These are phyloP conservation scores for Spathaspora hagerdaliae DNA, from an alignment of 805 yeast genomes.

Conservation along the genomic window DNA sequence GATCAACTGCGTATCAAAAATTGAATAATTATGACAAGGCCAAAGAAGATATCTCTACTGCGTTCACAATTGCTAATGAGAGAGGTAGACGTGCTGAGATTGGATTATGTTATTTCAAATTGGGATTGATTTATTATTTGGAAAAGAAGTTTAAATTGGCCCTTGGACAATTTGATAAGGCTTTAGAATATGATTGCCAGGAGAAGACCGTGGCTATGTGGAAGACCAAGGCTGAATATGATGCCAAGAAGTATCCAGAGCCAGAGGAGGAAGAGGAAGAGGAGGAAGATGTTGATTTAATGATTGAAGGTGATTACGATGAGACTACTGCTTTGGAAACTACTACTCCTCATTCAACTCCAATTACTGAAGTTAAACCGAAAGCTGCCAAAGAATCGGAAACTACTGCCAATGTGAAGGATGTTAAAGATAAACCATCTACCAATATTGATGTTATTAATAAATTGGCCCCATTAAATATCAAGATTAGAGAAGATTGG, in stretches of 20 bases:
- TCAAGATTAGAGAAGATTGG: slow-evolving; percentile 39
- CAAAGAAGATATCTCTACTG: slow-evolving; percentile 40
- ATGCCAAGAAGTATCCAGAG: slow-evolving; percentile 21
- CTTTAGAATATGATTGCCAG: slow-evolving; percentile 38
- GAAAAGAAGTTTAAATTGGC: slow-evolving; percentile 41
- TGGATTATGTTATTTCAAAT: slow-evolving; percentile 45
- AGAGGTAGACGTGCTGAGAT: slow-evolving; percentile 45
- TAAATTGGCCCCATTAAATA: slow-evolving; percentile 35
- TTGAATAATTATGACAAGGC: slow-evolving; percentile 46
- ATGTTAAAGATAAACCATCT: background rate
- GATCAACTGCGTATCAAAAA: slow-evolving; percentile 49
- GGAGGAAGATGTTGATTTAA: background rate
- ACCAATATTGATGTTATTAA: slow-evolving; percentile 31
- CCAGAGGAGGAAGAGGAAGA: slow-evolving; percentile 8
- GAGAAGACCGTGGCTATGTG: slow-evolving; percentile 49
- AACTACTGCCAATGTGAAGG: background rate
- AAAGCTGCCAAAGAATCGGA: background rate
- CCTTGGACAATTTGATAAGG: slow-evolving; percentile 35
- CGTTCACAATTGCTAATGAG: slow-evolving; percentile 42
- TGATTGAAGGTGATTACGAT: background rate
- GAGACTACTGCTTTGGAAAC: background rate
- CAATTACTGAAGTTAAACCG: background rate
- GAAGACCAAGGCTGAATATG: slow-evolving; percentile 35
- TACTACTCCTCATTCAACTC: background rate
- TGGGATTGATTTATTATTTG: slow-evolving; percentile 43